These are phyloP conservation scores for Millerozyma miso DNA, from an alignment of 805 yeast species.

Conservation along the genomic window DNA sequence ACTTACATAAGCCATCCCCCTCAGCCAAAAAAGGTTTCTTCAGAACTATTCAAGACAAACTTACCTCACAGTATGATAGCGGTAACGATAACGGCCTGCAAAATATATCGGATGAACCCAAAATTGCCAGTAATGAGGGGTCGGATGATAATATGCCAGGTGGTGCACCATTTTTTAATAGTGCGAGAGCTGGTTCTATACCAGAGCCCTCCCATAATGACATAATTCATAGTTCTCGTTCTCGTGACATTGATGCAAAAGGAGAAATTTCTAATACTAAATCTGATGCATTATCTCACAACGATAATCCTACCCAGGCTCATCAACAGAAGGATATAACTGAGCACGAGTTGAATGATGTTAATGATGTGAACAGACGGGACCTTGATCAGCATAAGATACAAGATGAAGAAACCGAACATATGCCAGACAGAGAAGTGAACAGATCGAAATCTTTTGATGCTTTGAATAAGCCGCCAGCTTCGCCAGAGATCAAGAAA, in stretches of 20 bases:
- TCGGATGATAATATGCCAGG: not conserved
- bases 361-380: not conserved
- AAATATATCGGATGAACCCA: not conserved
- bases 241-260: too few relatives aligned
- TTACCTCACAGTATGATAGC: not conserved
- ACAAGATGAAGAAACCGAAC: not conserved
- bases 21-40: conserved; percentile 4
- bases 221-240: not conserved
- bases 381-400: not conserved
- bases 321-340: not conserved
- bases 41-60: conserved; percentile 3
- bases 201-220: not conserved
- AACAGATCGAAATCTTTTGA: conserved; percentile 4
- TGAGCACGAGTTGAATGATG: not conserved
- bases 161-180: not conserved
- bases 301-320: not conserved
- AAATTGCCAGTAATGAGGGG: not conserved
- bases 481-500: conserved; percentile 1
- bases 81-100: not conserved
- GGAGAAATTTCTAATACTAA: too few relatives aligned
- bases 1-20: too few relatives aligned
- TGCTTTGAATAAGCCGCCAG: conserved; percentile 1
- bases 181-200: not conserved
- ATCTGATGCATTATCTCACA: not conserved
- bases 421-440: conserved; percentile 2